Evolutionary conservation across 352 stramenopile species (phyloP).

Genomic region (Plasmopara viticola): DNA sequence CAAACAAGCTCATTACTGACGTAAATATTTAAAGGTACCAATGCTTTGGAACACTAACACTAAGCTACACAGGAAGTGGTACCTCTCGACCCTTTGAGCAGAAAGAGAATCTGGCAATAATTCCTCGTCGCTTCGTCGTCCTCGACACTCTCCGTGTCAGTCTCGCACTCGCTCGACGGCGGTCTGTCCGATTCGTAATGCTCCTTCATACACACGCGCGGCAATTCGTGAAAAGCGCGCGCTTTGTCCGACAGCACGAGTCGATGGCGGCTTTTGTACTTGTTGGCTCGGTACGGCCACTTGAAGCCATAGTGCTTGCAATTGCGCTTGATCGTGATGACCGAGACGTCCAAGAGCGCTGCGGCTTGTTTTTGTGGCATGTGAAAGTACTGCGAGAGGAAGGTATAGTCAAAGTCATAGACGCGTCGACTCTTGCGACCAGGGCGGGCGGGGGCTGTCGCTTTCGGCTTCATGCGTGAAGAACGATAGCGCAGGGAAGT

Average conservation of each 20-base stretch:
- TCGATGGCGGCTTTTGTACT: conserved; percentile 10
- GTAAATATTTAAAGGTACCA: no score
- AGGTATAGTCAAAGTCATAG: conserved; percentile 7
- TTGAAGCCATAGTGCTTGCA: conserved; percentile 15
- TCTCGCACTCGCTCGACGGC: conserved; percentile 2
- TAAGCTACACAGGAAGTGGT: no score
- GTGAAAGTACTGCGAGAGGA: conserved; percentile 14
- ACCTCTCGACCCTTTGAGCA: not conserved
- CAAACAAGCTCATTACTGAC: no score
- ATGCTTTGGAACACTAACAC: no score
- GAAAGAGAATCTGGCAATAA: conserved; percentile 3
- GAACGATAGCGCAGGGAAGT: conserved; percentile 11
- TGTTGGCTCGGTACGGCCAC: conserved; percentile 18
- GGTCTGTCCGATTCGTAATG: not conserved
- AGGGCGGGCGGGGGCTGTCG: no score
- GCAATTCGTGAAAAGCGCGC: conserved; percentile 10
- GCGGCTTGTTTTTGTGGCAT: conserved; percentile 13
- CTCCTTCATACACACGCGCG: conserved; percentile 8
- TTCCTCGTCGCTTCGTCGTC: conserved; percentile 6
- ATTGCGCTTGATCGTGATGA: conserved; percentile 21
- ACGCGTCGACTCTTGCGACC: conserved; percentile 17
- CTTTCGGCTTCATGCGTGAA: conserved; percentile 5
- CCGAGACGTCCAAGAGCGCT: not conserved
- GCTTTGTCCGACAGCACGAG: conserved; percentile 5
- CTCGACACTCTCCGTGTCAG: conserved; percentile 12